phyloP scores from a whole-genome alignment of 2,329 filamentous ascomycete genomes.

The Nemania sp. region DNA sequence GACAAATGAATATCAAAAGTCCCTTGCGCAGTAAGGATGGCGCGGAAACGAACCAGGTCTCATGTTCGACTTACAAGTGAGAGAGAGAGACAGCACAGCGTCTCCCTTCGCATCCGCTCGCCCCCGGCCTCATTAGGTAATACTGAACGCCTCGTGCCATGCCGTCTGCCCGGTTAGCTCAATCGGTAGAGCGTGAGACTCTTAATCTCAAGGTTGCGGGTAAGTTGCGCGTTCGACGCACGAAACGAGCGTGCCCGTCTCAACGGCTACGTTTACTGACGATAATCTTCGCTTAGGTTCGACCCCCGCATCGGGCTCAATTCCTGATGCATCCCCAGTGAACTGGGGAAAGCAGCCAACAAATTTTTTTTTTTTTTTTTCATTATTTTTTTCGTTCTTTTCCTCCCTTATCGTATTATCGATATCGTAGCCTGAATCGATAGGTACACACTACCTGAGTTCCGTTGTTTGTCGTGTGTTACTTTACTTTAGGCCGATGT shows the following conservation, averaged over 20 bases:
- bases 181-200: slow-evolving; percentile 77
- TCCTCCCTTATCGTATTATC: too few species aligned
- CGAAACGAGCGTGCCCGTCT: background rate
- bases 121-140: slow-evolving; percentile 7
- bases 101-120: background rate
- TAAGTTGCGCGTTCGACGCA: slow-evolving; percentile 16
- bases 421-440: too few species aligned
- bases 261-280: too few species aligned
- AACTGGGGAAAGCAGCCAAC: slow-evolving; percentile 12
- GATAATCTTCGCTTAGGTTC: slow-evolving; percentile 33
- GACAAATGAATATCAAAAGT: too few species aligned
- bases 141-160: background rate
- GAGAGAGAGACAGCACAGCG: background rate
- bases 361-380: background rate
- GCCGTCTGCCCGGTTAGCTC: slow-evolving; percentile 60
- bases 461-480: too few species aligned
- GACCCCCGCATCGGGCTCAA: slow-evolving; percentile 56
- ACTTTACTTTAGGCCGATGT: too few species aligned
- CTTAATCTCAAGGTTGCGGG: slow-evolving; percentile 53
- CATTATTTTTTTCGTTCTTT: background rate
- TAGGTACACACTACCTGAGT: too few species aligned
- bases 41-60: background rate
- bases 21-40: too few species aligned
- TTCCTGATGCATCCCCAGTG: slow-evolving; percentile 42
- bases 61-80: background rate